Evolutionary conservation across 768 basidiomycete species (phyloP), one percentile per base, ranked within the genome.

Genomic region (Termitomyces titanicus): DNA sequence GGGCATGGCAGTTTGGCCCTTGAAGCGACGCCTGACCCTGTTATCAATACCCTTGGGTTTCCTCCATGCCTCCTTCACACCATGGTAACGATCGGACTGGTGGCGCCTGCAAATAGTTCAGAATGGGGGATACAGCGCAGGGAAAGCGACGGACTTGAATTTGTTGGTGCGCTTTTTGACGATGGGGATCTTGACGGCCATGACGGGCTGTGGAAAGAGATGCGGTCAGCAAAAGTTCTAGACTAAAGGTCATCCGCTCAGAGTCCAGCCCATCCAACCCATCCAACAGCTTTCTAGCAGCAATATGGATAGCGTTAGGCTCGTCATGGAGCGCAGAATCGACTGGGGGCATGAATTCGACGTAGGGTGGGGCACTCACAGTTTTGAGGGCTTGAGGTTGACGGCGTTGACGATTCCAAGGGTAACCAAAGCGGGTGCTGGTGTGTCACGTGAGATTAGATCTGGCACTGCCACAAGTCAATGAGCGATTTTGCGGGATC

Each of bases 11-110:
- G 84, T 82, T 73, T 96, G 94, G 53, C 96, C 96, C 81, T 94
- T 97, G 82, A 93, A 94, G 68, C 91, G 86, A 64, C 92, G 85
- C 72, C 94, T 82, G 66, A 97, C 95, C 68, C 95, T 86, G 86
- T 98, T 98, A 73, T 98, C 96, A 66, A 98, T 98, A 92, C 96
- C 97, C 86, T 98, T 99, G 64, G 97, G 97, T 81, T 99, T 99
- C 74, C 97, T 84, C 97, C 97, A 99, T 81, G 92, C 81, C 80
- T 97, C 94, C 83, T 96, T 96, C 64, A 98, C 94, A 63, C 89
- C 78, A 73, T 92, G 85, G 81, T 97, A 98, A 70, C 96, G 90
- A 79, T 98, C 96, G 47, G 94, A 96, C 77, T 98, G 96, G 76
- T 98, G 96, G 76, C 96, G 92, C 83, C 92, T 93, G 70, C 29